Percentiles rank a stretch among this genome's conserved stretches.
phyloP scores from a whole-genome alignment of 768 basidiomycete species.

The Leucocoprinus sp. region DNA sequence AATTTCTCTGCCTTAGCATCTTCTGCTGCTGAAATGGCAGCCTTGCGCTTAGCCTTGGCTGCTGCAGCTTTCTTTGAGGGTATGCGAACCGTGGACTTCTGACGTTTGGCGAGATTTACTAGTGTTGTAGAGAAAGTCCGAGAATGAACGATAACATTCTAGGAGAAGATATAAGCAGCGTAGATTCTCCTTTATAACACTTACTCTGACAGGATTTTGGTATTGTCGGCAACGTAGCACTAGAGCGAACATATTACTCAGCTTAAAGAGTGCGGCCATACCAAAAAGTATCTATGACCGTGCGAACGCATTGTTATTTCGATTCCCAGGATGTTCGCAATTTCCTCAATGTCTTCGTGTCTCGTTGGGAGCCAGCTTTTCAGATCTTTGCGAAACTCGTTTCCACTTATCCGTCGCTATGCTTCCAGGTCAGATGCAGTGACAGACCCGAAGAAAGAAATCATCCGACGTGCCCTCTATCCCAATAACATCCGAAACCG shows the following conservation, averaged over 20 bases:
- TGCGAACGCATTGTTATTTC: slow-evolving; percentile 1
- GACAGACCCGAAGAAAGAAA: slow-evolving; percentile 57
- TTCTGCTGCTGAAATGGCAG: slow-evolving; percentile 42
- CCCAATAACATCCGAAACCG: slow-evolving; percentile 66
- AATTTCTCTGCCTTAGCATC: slow-evolving; percentile 62
- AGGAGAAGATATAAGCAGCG: not conserved
- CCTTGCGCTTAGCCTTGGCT: slow-evolving; percentile 53
- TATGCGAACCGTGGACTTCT: slow-evolving; percentile 40
- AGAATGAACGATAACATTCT: slow-evolving; percentile 11
- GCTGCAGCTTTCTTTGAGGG: slow-evolving; percentile 67
- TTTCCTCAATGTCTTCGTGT: slow-evolving; percentile 5
- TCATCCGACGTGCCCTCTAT: slow-evolving; percentile 74
- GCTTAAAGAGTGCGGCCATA: not conserved
- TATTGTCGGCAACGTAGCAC: slow-evolving; percentile 21
- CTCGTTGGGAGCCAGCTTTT: not conserved
- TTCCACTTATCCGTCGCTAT: slow-evolving; percentile 22
- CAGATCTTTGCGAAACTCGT: not conserved
- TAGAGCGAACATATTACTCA: slow-evolving; percentile 12
- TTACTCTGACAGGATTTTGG: slow-evolving; percentile 18
- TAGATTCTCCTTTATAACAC: slow-evolving; percentile 1
- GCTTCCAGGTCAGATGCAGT: slow-evolving; percentile 33
- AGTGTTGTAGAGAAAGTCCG: slow-evolving; percentile 43
- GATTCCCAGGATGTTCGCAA: not conserved
- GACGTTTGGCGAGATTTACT: slow-evolving; percentile 34
- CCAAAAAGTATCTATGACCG: not conserved